Evolutionary conservation across 257 asterid genomes (phyloP), one percentile per base, ranked within the genome.

Genomic region (Penstemon barbatus): DNA sequence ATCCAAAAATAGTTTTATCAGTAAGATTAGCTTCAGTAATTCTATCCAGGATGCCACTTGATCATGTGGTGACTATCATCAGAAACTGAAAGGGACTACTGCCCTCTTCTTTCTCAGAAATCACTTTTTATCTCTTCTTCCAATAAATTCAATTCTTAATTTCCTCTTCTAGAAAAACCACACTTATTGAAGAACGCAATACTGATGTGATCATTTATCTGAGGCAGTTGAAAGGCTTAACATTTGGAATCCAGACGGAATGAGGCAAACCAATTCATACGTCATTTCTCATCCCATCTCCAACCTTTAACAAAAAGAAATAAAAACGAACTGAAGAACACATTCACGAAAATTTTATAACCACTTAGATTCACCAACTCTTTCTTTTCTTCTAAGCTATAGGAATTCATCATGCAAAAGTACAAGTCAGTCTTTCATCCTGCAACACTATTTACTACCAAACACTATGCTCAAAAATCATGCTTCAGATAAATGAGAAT

Each of bases 311-410:
- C 18, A 50, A 57, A 8, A 57, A 25, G 33, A 25, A 25, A 25
- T 25, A 25, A 25, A 25, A 25, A 25, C 33, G 2, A 25, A 25
- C 33, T 1, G 33, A 25, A 25, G 33, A 25, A 25, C 33, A 25
- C 33, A 25, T 25, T 25, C 33, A 25, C 33, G 33, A 25, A 25
- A 25, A 25, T 25, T 1, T 25, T 25, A 1, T 43, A 51, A 5
- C 13, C 55, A 75, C 41, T 25, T 40, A 40, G 46, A 12, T 50
- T 63, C 45, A 33, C 46, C 71, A 62, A 18, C 57, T 59, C 57
- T 65, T 58, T 65, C 56, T 68, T 56, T 15, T 61, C 41, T 58
- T 56, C 50, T 13, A 40, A 60, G 58, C n/a, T 41, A 49, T 15
- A 61, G 61, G 18, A 36, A 61, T 49, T 56, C 59, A 44, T 9